These are phyloP conservation scores for Macrophomina phaseolina DNA, from an alignment of 2,329 filamentous ascomycete genomes.

Conservation along the genomic window DNA sequence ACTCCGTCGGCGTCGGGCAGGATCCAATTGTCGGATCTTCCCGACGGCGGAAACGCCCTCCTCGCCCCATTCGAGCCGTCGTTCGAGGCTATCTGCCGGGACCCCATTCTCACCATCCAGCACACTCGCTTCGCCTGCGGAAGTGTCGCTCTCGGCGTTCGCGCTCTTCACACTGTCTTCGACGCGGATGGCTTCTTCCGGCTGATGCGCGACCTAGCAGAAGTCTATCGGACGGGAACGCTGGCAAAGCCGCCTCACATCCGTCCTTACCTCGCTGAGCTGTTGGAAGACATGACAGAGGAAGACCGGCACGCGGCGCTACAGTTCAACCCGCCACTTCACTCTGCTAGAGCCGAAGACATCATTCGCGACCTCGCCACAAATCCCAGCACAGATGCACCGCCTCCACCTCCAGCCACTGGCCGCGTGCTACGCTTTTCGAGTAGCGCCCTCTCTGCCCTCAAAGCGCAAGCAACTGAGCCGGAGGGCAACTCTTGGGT, in stretches of 20 bases:
- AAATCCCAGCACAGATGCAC: not conserved
- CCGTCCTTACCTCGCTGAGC: not conserved
- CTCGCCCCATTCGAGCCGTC: not conserved
- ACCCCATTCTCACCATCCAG: slow-evolving; percentile 7
- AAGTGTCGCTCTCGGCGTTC: not conserved
- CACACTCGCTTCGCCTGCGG: slow-evolving; percentile 22
- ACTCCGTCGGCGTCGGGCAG: not conserved
- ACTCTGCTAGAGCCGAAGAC: not conserved
- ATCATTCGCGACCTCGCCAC: not conserved
- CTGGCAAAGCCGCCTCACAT: not conserved
- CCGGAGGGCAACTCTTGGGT: not conserved
- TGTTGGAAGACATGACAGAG: not conserved
- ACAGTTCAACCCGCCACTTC: not conserved
- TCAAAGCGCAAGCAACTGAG: not conserved
- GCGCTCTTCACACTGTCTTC: not conserved
- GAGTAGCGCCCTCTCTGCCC: not conserved
- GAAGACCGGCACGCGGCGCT: not conserved
- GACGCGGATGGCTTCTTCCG: slow-evolving; percentile 11
- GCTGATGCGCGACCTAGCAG: slow-evolving; percentile 10
- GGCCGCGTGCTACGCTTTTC: slow-evolving; percentile 4
- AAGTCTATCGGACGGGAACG: not conserved
- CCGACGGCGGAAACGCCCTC: not conserved
- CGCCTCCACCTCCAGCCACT: not conserved
- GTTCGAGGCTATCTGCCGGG: not conserved
- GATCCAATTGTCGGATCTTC: not conserved